Conservation (phyloP, 140 eudicot genomes). For the Anethum foeniculum region DNA sequence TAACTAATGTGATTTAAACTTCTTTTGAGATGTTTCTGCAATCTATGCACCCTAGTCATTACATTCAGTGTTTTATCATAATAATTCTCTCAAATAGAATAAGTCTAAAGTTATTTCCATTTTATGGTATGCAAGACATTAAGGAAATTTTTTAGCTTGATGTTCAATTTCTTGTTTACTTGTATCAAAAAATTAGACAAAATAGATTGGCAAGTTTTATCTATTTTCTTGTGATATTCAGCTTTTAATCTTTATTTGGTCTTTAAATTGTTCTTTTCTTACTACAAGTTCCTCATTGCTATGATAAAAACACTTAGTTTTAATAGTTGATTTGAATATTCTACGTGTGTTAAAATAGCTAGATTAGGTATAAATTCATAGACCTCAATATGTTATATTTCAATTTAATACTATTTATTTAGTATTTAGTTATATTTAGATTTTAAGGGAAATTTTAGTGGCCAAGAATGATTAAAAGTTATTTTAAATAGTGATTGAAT, state of each 20-base stretch:
- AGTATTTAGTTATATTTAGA: too few species aligned
- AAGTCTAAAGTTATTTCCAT: background rate
- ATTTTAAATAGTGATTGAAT: too few species aligned
- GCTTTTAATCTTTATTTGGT: constrained; percentile 1
- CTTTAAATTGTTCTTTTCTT: background rate
- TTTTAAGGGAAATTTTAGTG: too few species aligned
- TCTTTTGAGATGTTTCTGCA: background rate
- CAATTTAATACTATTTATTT: too few species aligned
- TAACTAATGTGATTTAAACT: background rate
- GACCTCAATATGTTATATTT: too few species aligned
- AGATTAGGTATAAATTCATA: too few species aligned
- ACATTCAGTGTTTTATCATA: too few species aligned
- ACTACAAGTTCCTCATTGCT: background rate
- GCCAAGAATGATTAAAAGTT: too few species aligned
- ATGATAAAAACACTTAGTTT: background rate
- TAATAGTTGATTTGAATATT: too few species aligned
- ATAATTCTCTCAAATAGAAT: background rate
- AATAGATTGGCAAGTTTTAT: background rate
- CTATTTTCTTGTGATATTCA: background rate
- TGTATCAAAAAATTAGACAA: background rate
- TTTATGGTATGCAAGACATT: background rate
- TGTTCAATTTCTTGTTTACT: background rate
- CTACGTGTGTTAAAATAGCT: too few species aligned
- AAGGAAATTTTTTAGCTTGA: background rate
- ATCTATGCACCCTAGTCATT: background rate